These are phyloP conservation scores for Hypoxylon sp. DNA, from an alignment of 2,329 filamentous ascomycete species.

Conservation along the genomic window DNA sequence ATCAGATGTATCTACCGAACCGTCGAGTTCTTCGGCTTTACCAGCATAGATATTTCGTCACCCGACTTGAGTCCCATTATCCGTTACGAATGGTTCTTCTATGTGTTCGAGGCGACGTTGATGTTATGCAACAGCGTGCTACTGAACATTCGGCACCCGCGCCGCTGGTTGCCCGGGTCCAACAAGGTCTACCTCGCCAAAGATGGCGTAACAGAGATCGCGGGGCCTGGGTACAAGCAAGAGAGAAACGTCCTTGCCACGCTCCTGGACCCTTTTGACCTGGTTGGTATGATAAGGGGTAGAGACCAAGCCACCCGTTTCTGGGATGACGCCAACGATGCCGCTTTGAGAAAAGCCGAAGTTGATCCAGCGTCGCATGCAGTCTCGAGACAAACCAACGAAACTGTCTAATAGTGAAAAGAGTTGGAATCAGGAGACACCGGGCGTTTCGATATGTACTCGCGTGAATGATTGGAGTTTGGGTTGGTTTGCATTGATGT, in stretches of 20 bases:
- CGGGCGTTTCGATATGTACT: background rate
- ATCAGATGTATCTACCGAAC: conserved; percentile 70
- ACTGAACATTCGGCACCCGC: conserved; percentile 67
- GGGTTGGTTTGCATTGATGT: background rate
- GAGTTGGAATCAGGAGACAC: conserved; percentile 1
- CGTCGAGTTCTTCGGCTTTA: conserved; percentile 71
- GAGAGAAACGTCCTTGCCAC: conserved; percentile 61
- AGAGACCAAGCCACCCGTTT: conserved; percentile 56
- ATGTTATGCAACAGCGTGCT: conserved; percentile 68
- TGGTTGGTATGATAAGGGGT: conserved; percentile 56
- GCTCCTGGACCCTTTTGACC: conserved; percentile 60
- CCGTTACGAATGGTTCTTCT: conserved; percentile 73
- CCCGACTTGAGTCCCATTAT: conserved; percentile 62
- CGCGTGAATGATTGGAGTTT: background rate
- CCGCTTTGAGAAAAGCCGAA: conserved; percentile 8
- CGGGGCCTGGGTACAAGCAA: conserved; percentile 66
- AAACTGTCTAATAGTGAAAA: conserved; percentile 7
- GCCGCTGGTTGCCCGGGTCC: conserved; percentile 64
- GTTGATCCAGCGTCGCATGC: background rate
- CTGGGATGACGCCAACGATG: conserved; percentile 53
- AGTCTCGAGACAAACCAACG: background rate
- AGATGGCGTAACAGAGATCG: conserved; percentile 66
- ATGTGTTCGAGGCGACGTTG: conserved; percentile 68
- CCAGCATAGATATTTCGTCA: conserved; percentile 58
- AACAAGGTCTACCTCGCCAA: conserved; percentile 65